These are phyloP conservation scores for Irpex sp. DNA, from an alignment of 1,284 basidiomycete genomes.

Conservation along the genomic window DNA sequence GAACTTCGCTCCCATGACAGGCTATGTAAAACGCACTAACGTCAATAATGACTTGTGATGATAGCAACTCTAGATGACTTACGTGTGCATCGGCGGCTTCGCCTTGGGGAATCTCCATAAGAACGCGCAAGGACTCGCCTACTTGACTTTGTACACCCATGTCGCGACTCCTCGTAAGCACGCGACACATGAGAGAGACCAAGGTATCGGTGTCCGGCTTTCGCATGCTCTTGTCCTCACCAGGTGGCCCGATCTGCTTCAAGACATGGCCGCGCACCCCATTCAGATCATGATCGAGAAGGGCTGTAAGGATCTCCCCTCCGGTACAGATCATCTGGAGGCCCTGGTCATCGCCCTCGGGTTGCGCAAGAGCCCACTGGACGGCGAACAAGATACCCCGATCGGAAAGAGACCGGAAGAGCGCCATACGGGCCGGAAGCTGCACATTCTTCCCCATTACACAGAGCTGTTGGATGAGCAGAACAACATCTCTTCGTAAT, in stretches of 20 bases:
- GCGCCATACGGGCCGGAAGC: slow-evolving; percentile 76
- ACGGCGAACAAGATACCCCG: slow-evolving; percentile 87
- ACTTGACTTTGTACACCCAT: slow-evolving; percentile 89
- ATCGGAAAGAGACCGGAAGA: slow-evolving; percentile 91
- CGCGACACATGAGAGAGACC: slow-evolving; percentile 69
- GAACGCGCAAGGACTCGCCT: slow-evolving; percentile 82
- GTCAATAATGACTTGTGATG: background rate
- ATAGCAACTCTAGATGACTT: slow-evolving; percentile 10
- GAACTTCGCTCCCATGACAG: slow-evolving; percentile 32
- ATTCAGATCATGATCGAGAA: slow-evolving; percentile 90
- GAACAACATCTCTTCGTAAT: slow-evolving; percentile 66
- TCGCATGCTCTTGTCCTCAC: slow-evolving; percentile 50
- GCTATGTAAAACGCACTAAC: slow-evolving; percentile 4
- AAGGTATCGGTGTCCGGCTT: slow-evolving; percentile 74
- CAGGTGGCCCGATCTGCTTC: slow-evolving; percentile 71
- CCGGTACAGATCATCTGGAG: slow-evolving; percentile 74
- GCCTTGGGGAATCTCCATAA: slow-evolving; percentile 69
- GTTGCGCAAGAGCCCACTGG: slow-evolving; percentile 76
- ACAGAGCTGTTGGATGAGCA: slow-evolving; percentile 90
- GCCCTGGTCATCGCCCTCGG: slow-evolving; percentile 30
- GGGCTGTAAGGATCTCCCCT: slow-evolving; percentile 83
- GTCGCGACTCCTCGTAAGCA: slow-evolving; percentile 79
- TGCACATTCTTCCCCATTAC: slow-evolving; percentile 97
- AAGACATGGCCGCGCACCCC: slow-evolving; percentile 84
- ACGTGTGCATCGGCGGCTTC: slow-evolving; percentile 27